Conservation (phyloP, 257 asterid species). For the Solanum boliviense region DNA sequence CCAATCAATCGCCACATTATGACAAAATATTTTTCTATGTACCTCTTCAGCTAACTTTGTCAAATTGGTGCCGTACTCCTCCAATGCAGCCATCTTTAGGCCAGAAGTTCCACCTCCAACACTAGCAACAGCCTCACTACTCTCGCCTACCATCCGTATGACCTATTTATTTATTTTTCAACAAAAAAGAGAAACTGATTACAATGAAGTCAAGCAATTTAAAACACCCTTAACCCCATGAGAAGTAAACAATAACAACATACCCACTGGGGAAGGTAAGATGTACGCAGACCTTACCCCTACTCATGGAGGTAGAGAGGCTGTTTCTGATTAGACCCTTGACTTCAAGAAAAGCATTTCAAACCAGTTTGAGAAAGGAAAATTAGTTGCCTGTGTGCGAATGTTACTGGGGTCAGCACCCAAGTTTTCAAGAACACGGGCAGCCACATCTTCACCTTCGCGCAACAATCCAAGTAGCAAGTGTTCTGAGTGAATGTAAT, state of each 20-base stretch:
- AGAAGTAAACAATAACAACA: neutral
- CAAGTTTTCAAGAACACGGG: conserved; percentile 37
- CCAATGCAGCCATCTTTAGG: conserved; percentile 41
- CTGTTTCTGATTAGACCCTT: neutral
- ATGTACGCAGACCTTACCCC: neutral
- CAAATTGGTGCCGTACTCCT: conserved; percentile 41
- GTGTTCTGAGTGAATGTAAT: conserved; percentile 95
- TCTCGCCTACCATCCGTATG: conserved; percentile 43
- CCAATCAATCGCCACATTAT: neutral
- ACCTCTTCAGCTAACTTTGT: conserved; percentile 70
- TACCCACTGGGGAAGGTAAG: neutral
- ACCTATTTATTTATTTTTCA: conserved; percentile 13
- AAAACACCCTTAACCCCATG: neutral
- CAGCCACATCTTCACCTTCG: conserved; percentile 96
- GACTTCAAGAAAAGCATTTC: neutral
- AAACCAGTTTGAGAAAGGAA: neutral
- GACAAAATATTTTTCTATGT: neutral
- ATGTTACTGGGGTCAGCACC: conserved; percentile 93
- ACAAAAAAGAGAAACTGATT: neutral
- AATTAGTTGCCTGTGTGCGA: neutral
- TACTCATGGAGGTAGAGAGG: neutral
- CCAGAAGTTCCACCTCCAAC: conserved; percentile 30
- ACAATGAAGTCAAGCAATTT: neutral
- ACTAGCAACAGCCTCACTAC: conserved; percentile 41
- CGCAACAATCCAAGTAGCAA: conserved; percentile 87